A percentile compares a stretch with the other conserved stretches of the same genome.
These are phyloP conservation scores for Entomortierella beljakovae DNA, from an alignment of 192 early-diverging fungal genomes.

Conservation along the genomic window DNA sequence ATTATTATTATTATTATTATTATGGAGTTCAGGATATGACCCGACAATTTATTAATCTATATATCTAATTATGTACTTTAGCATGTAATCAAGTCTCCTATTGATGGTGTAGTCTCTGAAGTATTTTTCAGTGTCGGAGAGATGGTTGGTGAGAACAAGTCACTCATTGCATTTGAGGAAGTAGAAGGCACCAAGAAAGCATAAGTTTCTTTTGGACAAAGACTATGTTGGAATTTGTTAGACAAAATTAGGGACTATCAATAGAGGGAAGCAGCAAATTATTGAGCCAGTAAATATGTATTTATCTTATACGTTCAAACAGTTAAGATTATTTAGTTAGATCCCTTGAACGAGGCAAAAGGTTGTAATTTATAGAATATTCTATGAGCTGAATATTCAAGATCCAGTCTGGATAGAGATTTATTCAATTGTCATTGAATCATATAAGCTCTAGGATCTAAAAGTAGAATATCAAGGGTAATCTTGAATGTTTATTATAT, in stretches of 20 bases:
- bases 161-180: constrained; percentile 79
- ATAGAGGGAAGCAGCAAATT: neutral
- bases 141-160: constrained; percentile 88
- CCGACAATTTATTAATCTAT: neutral
- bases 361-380: neutral
- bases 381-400: neutral
- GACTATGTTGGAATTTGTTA: constrained; percentile 7
- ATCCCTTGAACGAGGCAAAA: neutral
- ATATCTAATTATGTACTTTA: constrained; percentile 36
- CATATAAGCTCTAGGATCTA: neutral
- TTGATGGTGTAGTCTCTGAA: constrained; percentile 74
- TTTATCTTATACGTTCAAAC: too few species aligned
- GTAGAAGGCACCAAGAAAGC: constrained; percentile 37
- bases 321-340: too few species aligned
- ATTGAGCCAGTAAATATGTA: neutral
- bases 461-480: neutral
- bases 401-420: constrained; percentile 8
- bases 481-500: neutral
- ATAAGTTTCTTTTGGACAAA: neutral
- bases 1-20: neutral
- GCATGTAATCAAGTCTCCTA: constrained; percentile 89
- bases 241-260: constrained; percentile 6
- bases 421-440: neutral
- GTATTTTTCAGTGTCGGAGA: constrained; percentile 89
- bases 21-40: neutral